Conservation (phyloP, 768 basidiomycete species). For the Rhodosporidiobolus sp. region DNA sequence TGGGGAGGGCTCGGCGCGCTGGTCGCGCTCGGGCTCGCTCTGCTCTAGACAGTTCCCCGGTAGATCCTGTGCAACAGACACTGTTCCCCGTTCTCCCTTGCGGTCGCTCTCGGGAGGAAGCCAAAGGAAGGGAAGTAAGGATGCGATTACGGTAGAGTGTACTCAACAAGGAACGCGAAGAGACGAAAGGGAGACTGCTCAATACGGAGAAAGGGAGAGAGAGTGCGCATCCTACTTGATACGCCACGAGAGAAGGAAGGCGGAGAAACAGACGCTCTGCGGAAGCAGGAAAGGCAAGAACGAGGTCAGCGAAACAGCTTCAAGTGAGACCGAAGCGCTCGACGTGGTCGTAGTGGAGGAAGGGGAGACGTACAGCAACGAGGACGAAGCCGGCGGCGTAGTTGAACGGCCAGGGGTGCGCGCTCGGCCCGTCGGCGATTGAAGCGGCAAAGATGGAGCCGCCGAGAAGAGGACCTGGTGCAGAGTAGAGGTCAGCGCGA, state of each 20-base stretch:
- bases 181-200: too few relatives aligned
- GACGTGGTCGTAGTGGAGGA: background rate
- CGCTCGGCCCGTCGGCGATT: slow-evolving; percentile 64
- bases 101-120: too few relatives aligned
- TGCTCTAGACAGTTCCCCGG: too few relatives aligned
- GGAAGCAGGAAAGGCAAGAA: slow-evolving; percentile 53
- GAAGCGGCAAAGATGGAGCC: slow-evolving; percentile 69
- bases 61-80: too few relatives aligned
- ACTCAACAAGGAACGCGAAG: too few relatives aligned
- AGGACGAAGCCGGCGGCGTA: slow-evolving; percentile 27
- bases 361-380: slow-evolving; percentile 7
- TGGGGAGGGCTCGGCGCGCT: too few relatives aligned
- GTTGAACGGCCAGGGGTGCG: slow-evolving; percentile 69
- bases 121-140: too few relatives aligned
- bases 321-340: background rate
- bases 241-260: slow-evolving; percentile 68
- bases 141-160: too few relatives aligned
- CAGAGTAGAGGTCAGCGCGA: background rate
- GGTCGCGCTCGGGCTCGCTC: too few relatives aligned
- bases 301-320: background rate
- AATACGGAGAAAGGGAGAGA: too few relatives aligned
- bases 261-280: slow-evolving; percentile 60
- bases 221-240: slow-evolving; percentile 56
- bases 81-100: too few relatives aligned
- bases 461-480: slow-evolving; percentile 39